phyloP scores from a whole-genome alignment of 768 basidiomycete genomes.

The Pleurotus pulmonarius region DNA sequence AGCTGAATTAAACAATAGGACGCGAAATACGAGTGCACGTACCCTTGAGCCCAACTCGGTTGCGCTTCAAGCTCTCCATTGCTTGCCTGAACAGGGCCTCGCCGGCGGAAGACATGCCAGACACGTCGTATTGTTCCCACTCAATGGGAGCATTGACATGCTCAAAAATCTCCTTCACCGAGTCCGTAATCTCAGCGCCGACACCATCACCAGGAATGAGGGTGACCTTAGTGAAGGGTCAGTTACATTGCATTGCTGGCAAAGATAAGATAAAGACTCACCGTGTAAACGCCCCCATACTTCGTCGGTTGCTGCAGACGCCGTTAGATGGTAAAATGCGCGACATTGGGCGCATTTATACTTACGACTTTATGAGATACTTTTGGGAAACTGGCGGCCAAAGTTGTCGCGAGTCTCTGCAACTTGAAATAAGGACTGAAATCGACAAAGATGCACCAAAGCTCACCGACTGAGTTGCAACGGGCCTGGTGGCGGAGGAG shows the following conservation, averaged over 20 bases:
- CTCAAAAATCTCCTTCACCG: conserved; percentile 98
- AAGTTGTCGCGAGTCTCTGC: conserved; percentile 70
- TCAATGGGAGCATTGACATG: conserved; percentile 97
- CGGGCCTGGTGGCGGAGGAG: conserved; percentile 51
- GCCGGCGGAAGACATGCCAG: conserved; percentile 90
- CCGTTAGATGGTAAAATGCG: too few relatives aligned
- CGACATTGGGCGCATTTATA: background rate
- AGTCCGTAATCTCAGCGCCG: conserved; percentile 95
- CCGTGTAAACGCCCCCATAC: conserved; percentile 91
- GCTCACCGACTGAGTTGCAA: conserved; percentile 48
- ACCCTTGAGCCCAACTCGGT: conserved; percentile 99
- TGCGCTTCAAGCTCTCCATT: conserved; percentile 96
- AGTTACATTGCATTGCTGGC: conserved; percentile 14
- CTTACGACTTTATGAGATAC: conserved; percentile 60
- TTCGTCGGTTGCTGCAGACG: conserved; percentile 70
- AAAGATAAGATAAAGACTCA: conserved; percentile 31
- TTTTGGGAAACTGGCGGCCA: conserved; percentile 76
- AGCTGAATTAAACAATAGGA: background rate
- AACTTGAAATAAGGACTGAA: background rate
- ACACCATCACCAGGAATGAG: conserved; percentile 98
- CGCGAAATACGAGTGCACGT: conserved; percentile 1
- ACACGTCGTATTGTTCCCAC: conserved; percentile 98
- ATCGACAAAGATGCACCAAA: background rate
- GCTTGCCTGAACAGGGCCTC: conserved; percentile 96
- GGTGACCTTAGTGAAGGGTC: conserved; percentile 62